phyloP scores from a whole-genome alignment of 192 early-diverging fungal genomes.

The Podila minutissima region DNA sequence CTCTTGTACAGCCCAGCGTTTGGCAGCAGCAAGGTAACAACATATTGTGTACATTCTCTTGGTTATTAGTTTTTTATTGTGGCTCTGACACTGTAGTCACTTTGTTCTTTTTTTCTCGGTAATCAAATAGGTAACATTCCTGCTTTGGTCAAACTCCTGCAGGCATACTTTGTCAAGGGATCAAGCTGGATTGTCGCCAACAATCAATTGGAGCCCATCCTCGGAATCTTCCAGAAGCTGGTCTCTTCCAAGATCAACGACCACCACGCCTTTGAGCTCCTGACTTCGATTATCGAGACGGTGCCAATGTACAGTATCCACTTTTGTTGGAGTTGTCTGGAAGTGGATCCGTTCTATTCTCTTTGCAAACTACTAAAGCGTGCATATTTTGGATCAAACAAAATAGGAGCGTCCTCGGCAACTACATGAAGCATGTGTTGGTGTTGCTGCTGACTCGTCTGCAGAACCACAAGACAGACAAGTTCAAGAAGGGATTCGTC shows the following conservation, averaged over 20 bases:
- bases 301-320: conserved; percentile 74
- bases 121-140: conserved; percentile 83
- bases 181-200: conserved; percentile 72
- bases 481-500: conserved; percentile 73
- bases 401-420: conserved; percentile 49
- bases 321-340: conserved; percentile 52
- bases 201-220: conserved; percentile 80
- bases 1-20: conserved; percentile 83
- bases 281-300: conserved; percentile 80
- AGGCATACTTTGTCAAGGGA: conserved; percentile 85
- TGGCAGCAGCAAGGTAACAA: conserved; percentile 85
- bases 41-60: neutral
- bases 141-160: conserved; percentile 89
- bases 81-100: neutral
- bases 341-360: conserved; percentile 43
- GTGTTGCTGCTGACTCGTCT: conserved; percentile 56
- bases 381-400: neutral
- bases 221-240: conserved; percentile 96
- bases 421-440: conserved; percentile 60
- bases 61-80: neutral
- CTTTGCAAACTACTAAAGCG: conserved; percentile 20
- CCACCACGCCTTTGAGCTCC: conserved; percentile 84
- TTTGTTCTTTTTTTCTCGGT: neutral
- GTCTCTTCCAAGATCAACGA: conserved; percentile 87
- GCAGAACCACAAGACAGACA: conserved; percentile 68